Evolutionary conservation across 345 rosid genomes (phyloP), one percentile per base, ranked within the genome.

Genomic region (Brassica napus): DNA sequence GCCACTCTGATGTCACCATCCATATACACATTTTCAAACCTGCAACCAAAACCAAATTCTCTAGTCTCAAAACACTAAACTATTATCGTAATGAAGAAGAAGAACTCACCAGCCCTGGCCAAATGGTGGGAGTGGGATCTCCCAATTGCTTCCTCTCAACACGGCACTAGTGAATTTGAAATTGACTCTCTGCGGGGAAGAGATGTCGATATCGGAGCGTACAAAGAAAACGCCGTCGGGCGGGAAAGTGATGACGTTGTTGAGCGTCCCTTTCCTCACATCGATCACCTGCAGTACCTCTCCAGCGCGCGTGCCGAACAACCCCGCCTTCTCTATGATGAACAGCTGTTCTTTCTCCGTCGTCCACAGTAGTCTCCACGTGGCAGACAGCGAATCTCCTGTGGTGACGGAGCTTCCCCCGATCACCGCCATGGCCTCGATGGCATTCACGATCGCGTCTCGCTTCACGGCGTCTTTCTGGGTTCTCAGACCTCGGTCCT

Each of bases 341-440:
- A 88, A 94, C 4, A 94, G 88, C 82, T 91, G 98, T 83, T 91
- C 98, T 81, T 91, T 94, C 90, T 94, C 98, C 64, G 98, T 91
- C 24, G 94, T 92, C 97, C 98, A 94, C 58, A 91, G 88, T 55
- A 92, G 78, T 66, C 98, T 83, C 97, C 97, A 94, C 47, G 97
- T 91, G 77, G 92, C 87, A 8, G 97, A 89, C 7, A 94, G 90
- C 7, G 91, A 81, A 6, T 58, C 77, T 0, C 72, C 90, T 31
- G 97, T 94, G 73, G 97, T 92, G 79, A 82, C 72, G 2, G 85
- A 81, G 28, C 73, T 84, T 1, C 84, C 77, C 28, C 97, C 97
- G 24, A 89, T 71, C 6, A 64, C 84, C 68, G 97, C 91, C 86
- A 92, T 67, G 62, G 81, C 87, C 5, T 83, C 90, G 71, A 94